Conservation (phyloP, 2,329 filamentous ascomycete species). For the Magnaporthales sp. region DNA sequence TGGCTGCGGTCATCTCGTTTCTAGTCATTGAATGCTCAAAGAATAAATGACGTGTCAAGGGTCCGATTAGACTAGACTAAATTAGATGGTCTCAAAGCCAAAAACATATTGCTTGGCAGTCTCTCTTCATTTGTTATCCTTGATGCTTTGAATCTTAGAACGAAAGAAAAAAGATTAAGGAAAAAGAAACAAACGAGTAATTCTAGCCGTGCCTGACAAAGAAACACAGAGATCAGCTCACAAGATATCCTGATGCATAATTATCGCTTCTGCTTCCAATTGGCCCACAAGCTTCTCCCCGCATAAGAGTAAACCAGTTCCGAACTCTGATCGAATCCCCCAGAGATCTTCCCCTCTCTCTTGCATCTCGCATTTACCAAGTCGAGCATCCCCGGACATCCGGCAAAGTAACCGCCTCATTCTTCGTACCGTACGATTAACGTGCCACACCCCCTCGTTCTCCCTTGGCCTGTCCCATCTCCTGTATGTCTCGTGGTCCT, state of each 20-base stretch:
- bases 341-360: not conserved
- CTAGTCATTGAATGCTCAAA: not conserved
- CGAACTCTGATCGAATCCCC: not conserved
- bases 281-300: not conserved
- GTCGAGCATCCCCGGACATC: constrained; percentile 6
- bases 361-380: not conserved
- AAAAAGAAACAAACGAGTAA: not conserved
- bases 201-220: not conserved
- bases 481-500: not conserved
- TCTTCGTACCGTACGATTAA: not conserved
- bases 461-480: not conserved
- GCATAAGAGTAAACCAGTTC: not conserved
- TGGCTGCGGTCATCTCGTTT: not conserved
- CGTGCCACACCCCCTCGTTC: not conserved
- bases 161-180: not conserved
- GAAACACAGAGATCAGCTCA: not conserved
- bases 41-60: not conserved
- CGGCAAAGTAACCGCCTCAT: not conserved
- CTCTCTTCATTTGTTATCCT: not conserved
- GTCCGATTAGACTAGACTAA: not conserved
- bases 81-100: not conserved
- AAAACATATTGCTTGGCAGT: not conserved
- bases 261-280: not conserved
- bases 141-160: not conserved
- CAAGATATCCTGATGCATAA: not conserved